phyloP scores from a whole-genome alignment of 306 rosid species.

The Ziziphus jujuba region DNA sequence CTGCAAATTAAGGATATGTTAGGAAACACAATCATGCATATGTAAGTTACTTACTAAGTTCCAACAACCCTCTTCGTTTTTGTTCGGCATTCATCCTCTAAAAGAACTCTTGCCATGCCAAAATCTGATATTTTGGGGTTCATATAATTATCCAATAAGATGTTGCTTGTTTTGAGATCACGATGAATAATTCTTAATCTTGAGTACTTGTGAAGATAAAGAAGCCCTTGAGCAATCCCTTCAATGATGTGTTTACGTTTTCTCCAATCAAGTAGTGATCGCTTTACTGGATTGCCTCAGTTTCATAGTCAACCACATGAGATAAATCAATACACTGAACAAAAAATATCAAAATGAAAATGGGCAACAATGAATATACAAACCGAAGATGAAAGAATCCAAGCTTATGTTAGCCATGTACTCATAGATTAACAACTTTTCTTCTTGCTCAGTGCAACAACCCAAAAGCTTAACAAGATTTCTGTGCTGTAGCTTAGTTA shows the following conservation, averaged over 20 bases:
- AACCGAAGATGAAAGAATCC: constrained; percentile 39
- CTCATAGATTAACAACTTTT: constrained; percentile 31
- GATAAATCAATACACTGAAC: neutral
- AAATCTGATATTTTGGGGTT: constrained; percentile 24
- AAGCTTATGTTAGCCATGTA: constrained; percentile 35
- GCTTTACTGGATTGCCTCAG: constrained; percentile 9
- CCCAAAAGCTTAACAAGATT: constrained; percentile 34
- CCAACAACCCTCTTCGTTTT: constrained; percentile 13
- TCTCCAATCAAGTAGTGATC: constrained; percentile 6
- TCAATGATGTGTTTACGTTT: constrained; percentile 10
- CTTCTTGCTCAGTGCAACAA: constrained; percentile 29
- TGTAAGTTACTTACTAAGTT: constrained; percentile 12
- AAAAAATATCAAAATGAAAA: neutral
- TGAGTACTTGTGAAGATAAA: constrained; percentile 25
- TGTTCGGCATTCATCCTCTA: constrained; percentile 2
- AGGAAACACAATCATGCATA: neutral
- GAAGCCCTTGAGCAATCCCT: constrained; percentile 25
- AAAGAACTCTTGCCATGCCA: constrained; percentile 15
- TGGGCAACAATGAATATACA: neutral
- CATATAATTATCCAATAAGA: constrained; percentile 18
- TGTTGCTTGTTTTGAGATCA: constrained; percentile 22
- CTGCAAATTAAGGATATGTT: neutral
- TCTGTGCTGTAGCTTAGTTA: constrained; percentile 37
- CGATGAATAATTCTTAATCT: constrained; percentile 17
- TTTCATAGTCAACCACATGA: neutral